Base-by-base conservation (phyloP, 176 grass and related monocot genomes). In the Tillandsia fasciculata region DNA sequence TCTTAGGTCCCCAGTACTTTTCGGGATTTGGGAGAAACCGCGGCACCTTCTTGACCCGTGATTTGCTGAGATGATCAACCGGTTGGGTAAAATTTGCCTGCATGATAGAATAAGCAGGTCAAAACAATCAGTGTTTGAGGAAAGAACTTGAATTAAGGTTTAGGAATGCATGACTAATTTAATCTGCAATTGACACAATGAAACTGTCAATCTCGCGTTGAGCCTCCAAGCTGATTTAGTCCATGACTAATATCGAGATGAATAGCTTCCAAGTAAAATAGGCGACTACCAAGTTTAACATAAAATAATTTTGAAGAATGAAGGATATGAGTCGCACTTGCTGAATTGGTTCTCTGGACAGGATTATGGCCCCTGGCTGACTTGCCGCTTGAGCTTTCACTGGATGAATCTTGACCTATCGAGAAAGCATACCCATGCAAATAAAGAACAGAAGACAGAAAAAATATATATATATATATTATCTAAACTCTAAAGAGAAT, bases 21-120 rank as follows among this genome's bases (percentile, higher is more conserved):
- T 87, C 80, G 11, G 85, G 85, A 50, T 87, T 87, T 66, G 73
- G 85, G 15, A 80, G 13, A 73, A 83, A 83, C 64, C 80, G 67
- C 52, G 73, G 72, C 17, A 50, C 50, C 80, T 77, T 87, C 26
- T 70, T 66, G 27, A 24, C 51, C 10, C 13, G 15, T 63, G 14
- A 33, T 63, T 63, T 73, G 53, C 13, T 22, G n/a, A 76, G 76
- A 51, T 22, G 27, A 26, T 13, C 53, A 18, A 50, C 58, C 22
- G 23, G 42, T 66, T 18, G 18, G 3, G 85, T 66, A 70, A 87
- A 87, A 1, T 76, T 72, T 65, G 80, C 80, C 85, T 87, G 72
- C 67, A 50, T 8, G 24, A 70, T 10, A 12, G 73, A 66, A 69
- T 11, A 8, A 12, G 52, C 29, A 33, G 29, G 29, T 29, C 12